Evolutionary conservation across 2,329 filamentous ascomycete genomes (phyloP), one percentile per base, ranked within the genome.

Genomic region (Pseudovirgaria hyperparasitica): DNA sequence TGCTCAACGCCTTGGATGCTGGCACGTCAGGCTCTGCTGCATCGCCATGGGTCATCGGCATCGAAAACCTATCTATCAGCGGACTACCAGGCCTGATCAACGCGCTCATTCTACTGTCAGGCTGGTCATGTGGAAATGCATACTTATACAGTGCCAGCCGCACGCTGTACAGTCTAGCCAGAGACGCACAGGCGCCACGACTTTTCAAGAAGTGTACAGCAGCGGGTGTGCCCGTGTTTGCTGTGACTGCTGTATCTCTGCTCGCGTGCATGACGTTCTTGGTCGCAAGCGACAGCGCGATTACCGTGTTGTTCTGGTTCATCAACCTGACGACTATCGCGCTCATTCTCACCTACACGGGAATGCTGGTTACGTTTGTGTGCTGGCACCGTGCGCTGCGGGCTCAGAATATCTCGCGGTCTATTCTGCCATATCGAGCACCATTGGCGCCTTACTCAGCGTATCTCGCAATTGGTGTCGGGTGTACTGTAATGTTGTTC

Each of bases 21-120:
- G 42, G 43, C 6, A 36, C 29, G 8, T 48, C 48, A 19, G 38
- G 38, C 4, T 58, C 57, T 4, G 43, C 43, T 9, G 52, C 56
- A 4, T 67, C 62, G 4, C 67, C 67, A 1, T 70, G 63, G 48
- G 65, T 67, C 20, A 64, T 70, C 25, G 63, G 60, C 6, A 61
- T 64, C 14, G 43, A 49, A 18, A 46, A 56, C 29, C 51, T 57
- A 0, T 57, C 60, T n/a, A 65, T 65, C 22, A 39, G 38, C 7
- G 53, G 43, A 9, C 36, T 57, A 2, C 35, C 34, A 11, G 43
- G 40, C 1, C 36, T 45, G 20, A 37, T 47, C 20, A 47, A 47
- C 13, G 41, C 36, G 3, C 38, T 35, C 13, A 41, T 47, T 11
- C 33, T 47, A 4, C 34, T 38, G 9, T 43, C 39, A 2, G 45